phyloP scores from a whole-genome alignment of 2,329 filamentous ascomycete genomes.

The Pseudopyricularia javanii region DNA sequence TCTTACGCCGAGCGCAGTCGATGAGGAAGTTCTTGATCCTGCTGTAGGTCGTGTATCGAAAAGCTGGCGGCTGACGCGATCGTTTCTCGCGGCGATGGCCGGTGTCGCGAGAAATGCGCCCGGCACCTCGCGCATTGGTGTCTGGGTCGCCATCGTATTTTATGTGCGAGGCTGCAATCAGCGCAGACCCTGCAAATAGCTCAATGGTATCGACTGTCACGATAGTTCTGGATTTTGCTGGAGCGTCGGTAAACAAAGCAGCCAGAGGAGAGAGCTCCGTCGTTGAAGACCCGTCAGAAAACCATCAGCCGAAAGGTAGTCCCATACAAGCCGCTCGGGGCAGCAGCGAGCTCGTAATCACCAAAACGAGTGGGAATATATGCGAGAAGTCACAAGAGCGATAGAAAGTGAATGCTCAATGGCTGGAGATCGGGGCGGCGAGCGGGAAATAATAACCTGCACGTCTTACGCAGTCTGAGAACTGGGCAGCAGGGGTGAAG shows the following conservation, averaged over 20 bases:
- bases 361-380: not conserved
- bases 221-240: not conserved
- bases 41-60: not conserved
- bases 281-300: not conserved
- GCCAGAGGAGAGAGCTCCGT: not conserved
- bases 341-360: not conserved
- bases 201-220: not conserved
- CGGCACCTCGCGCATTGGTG: conserved; percentile 61
- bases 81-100: conserved; percentile 39
- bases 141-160: conserved; percentile 42
- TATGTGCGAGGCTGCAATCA: not conserved
- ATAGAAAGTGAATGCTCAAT: not conserved
- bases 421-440: not conserved
- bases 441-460: not conserved
- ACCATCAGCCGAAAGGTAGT: not conserved
- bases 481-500: not conserved
- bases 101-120: conserved; percentile 69
- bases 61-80: conserved; percentile 14
- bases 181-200: not conserved
- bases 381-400: no score
- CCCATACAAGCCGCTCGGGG: not conserved
- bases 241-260: not conserved
- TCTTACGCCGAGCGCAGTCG: not conserved
- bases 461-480: not conserved
- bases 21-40: conserved; percentile 1